Evolutionary conservation across 345 rosid species (phyloP), one percentile per base, ranked within the genome.

Genomic region (Eucalyptus tenuipes): DNA sequence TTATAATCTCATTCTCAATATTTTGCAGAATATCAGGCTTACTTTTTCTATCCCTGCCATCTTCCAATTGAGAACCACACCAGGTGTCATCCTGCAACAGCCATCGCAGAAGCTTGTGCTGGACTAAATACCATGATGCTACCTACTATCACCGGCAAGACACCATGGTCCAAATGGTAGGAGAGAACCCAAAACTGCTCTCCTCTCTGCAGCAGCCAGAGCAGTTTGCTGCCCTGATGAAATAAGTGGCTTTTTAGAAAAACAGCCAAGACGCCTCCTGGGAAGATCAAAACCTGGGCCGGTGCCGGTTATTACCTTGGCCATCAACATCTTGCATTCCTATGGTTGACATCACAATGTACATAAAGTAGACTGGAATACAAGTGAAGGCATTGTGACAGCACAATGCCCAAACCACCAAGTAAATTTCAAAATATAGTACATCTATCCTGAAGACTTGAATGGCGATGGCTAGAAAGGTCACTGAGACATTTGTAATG

Each of bases 51-150:
- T 93, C 95, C 89, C 88, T 93, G 25, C 86, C 88, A 89, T 44
- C 91, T 89, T 92, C 95, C 75, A 93, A 90, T 66, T 92, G 93
- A 85, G 97, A 98, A 88, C 94, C 98, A 89, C 98, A 96, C 97
- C 97, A 94, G 20, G 97, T 91, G 87, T 96, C 98, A 93, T 97
- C 98, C 91, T 93, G 94, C 27, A 94, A 88, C 98, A 75, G 99
- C 99, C 98, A 97, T 96, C 24, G 99, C 98, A 85, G 98, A 98
- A 88, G 98, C 99, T 92, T 97, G 98, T 40, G 93, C 88, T 84
- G 98, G 99, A 91, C 94, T 96, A 68, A 97, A 97, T 53, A 95
- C 93, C 99, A 93, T 97, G 37, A 96, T 92, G 92, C 87, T 90
- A 49, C 50, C 50, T 49, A 93, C 92, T 92, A 88, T 96, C 94